Percentiles rank a stretch among this genome's conserved stretches.
Evolutionary conservation across 2,329 filamentous ascomycete genomes (phyloP).

Genomic region (Xylariaceae sp.): DNA sequence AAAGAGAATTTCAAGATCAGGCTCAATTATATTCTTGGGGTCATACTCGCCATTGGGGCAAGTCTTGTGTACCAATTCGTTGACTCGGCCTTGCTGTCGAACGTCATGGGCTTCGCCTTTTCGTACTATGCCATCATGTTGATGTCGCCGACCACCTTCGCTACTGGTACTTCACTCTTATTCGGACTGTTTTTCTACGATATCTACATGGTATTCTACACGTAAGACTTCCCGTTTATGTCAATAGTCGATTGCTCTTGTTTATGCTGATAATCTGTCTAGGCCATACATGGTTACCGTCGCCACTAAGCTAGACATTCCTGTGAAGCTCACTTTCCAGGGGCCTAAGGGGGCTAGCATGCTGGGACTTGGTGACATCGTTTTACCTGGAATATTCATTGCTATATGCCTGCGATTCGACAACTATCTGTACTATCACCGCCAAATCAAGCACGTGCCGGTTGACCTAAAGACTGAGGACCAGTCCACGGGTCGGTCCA

Average conservation of each 20-base stretch:
- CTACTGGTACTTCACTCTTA: constrained; percentile 74
- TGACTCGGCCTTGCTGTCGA: constrained; percentile 59
- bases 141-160: constrained; percentile 84
- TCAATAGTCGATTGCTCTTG: not conserved
- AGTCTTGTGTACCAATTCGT: constrained; percentile 66
- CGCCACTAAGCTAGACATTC: constrained; percentile 83
- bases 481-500: constrained; percentile 27
- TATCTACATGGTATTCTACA: constrained; percentile 88
- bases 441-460: constrained; percentile 51
- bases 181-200: constrained; percentile 87
- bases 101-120: constrained; percentile 81
- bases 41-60: constrained; percentile 49
- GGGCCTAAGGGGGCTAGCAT: constrained; percentile 68
- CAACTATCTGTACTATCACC: constrained; percentile 75
- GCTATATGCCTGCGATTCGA: constrained; percentile 88
- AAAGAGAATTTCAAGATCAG: constrained; percentile 47
- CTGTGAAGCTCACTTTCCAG: constrained; percentile 82
- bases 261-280: constrained; percentile 9
- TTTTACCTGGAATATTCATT: constrained; percentile 87
- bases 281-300: constrained; percentile 82
- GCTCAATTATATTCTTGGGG: constrained; percentile 53
- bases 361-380: constrained; percentile 90
- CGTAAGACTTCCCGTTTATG: constrained; percentile 41
- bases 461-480: constrained; percentile 31
- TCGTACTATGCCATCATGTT: constrained; percentile 78